Conservation (phyloP, 2,329 filamentous ascomycete species). For the Knoxdaviesia capensis region DNA sequence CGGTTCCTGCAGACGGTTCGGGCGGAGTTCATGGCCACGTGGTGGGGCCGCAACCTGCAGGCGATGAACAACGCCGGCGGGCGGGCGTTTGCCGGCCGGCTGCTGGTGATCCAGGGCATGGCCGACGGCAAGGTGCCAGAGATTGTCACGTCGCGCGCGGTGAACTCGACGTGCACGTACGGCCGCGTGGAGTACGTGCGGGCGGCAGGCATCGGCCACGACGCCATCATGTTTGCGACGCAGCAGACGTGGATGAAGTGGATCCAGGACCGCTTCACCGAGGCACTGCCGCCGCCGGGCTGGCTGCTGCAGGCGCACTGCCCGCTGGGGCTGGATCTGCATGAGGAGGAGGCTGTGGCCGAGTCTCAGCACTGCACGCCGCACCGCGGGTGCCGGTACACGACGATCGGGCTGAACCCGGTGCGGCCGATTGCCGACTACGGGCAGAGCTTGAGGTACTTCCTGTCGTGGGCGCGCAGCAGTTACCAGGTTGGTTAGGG, state of each 20-base stretch:
- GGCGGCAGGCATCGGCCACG: slow-evolving; percentile 6
- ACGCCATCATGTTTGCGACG: slow-evolving; percentile 6
- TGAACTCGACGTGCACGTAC: slow-evolving; percentile 7
- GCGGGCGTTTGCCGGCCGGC: slow-evolving; percentile 13
- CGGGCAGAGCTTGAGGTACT: too few relatives aligned
- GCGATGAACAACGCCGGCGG: slow-evolving; percentile 9
- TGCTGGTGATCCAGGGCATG: slow-evolving; percentile 17
- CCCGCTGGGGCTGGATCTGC: too few relatives aligned
- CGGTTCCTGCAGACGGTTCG: too few relatives aligned
- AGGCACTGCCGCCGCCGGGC: neutral
- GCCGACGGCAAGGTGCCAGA: slow-evolving; percentile 7
- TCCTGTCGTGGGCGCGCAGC: too few relatives aligned
- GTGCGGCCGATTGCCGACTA: too few relatives aligned
- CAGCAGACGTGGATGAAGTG: slow-evolving; percentile 9
- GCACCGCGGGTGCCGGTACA: too few relatives aligned
- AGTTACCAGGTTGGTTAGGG: too few relatives aligned
- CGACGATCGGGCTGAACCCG: too few relatives aligned
- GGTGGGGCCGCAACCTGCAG: slow-evolving; percentile 5
- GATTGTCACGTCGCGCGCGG: slow-evolving; percentile 4
- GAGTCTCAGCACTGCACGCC: too few relatives aligned
- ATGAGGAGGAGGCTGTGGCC: too few relatives aligned
- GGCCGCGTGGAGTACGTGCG: slow-evolving; percentile 7
- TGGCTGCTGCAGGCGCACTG: too few relatives aligned
- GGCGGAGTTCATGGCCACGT: slow-evolving; percentile 6
- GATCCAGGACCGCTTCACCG: slow-evolving; percentile 7